These are phyloP conservation scores for Hanseniaspora valbyensis DNA, from an alignment of 805 yeast species.

Conservation along the genomic window DNA sequence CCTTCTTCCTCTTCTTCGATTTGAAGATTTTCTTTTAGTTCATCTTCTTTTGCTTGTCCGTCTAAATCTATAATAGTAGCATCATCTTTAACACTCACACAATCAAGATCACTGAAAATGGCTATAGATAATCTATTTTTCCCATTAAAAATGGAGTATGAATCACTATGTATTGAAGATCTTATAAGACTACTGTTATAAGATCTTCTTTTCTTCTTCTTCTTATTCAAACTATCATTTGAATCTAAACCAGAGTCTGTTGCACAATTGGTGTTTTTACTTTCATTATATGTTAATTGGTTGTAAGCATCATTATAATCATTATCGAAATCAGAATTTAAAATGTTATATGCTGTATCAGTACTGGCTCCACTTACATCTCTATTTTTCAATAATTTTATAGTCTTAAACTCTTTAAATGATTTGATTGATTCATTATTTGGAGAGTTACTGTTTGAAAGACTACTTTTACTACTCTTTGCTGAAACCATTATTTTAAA, in stretches of 20 bases:
- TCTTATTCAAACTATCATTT: neutral
- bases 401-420: conserved; percentile 9
- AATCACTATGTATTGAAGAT: conserved; percentile 21
- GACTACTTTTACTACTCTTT: neutral
- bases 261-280: neutral
- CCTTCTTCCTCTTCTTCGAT: conserved; percentile 9
- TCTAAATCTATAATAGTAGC: conserved; percentile 11
- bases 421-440: conserved; percentile 14
- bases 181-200: conserved; percentile 7
- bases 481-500: too few relatives aligned
- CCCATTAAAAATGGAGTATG: conserved; percentile 25
- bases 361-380: neutral
- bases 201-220: conserved; percentile 7
- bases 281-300: conserved; percentile 4
- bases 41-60: neutral
- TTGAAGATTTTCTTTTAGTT: neutral
- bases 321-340: neutral
- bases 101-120: conserved; percentile 23
- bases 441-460: conserved; percentile 3
- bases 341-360: neutral
- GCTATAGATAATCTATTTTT: conserved; percentile 29
- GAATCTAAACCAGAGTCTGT: neutral
- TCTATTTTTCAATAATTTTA: conserved; percentile 1
- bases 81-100: conserved; percentile 12
- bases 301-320: neutral